Conservation (phyloP, 805 yeast species). For the Candida manassasensis region DNA sequence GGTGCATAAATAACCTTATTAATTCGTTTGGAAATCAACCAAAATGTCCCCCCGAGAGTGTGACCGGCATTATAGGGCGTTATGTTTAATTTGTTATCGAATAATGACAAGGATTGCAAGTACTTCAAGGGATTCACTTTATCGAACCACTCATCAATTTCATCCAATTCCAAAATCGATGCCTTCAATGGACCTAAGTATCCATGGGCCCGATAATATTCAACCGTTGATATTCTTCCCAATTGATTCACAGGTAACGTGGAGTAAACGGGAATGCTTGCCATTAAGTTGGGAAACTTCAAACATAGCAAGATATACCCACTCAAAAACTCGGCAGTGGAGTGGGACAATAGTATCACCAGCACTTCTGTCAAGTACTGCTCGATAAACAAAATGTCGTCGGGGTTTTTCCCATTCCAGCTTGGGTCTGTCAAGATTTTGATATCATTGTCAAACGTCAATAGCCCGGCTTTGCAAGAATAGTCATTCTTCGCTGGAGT, state of each 20-base stretch:
- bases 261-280: conserved; percentile 72
- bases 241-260: conserved; percentile 86
- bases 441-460: conserved; percentile 52
- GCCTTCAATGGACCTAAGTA: conserved; percentile 65
- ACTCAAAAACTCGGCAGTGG: conserved; percentile 74
- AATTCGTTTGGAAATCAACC: conserved; percentile 69
- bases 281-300: conserved; percentile 49
- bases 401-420: conserved; percentile 54
- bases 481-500: conserved; percentile 23
- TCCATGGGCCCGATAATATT: conserved; percentile 68
- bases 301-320: conserved; percentile 67
- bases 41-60: conserved; percentile 87
- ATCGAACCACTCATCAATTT: conserved; percentile 79
- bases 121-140: conserved; percentile 65
- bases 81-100: conserved; percentile 60
- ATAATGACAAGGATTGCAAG: conserved; percentile 65
- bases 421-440: conserved; percentile 67
- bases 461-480: conserved; percentile 43
- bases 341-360: conserved; percentile 77
- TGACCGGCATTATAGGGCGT: conserved; percentile 92
- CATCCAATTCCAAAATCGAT: conserved; percentile 59
- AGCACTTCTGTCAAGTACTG: conserved; percentile 45
- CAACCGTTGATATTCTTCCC: conserved; percentile 84
- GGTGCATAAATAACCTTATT: conserved; percentile 87
- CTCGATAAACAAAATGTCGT: conserved; percentile 31